These are phyloP conservation scores for Lathyrus oleraceus DNA, from an alignment of 306 rosid genomes.

Conservation along the genomic window DNA sequence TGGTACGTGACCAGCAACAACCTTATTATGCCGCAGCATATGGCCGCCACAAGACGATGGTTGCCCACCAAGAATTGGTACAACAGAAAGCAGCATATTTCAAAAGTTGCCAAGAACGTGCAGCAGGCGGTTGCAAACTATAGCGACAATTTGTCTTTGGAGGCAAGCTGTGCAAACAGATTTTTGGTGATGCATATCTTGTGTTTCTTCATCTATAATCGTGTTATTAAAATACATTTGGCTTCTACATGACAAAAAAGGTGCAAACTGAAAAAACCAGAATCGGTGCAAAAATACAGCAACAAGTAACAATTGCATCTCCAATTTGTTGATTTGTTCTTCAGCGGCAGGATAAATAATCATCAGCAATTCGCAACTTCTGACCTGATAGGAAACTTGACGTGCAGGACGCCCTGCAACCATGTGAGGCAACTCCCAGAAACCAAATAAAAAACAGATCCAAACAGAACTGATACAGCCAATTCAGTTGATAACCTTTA, in stretches of 20 bases:
- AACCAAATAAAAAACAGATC: not conserved
- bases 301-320: not conserved
- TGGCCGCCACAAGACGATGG: too few species aligned
- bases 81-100: too few species aligned
- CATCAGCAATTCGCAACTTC: not conserved
- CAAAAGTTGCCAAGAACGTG: not conserved
- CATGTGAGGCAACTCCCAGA: not conserved
- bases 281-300: not conserved
- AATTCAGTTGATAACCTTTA: not conserved
- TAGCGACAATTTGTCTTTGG: not conserved
- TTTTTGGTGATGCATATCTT: not conserved
- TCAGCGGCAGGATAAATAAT: not conserved
- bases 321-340: not conserved
- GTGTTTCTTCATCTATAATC: not conserved
- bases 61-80: too few species aligned
- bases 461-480: not conserved
- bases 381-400: not conserved
- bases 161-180: not conserved
- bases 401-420: not conserved
- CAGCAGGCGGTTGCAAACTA: not conserved
- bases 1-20: too few species aligned
- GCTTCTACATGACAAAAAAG: not conserved
- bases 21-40: too few species aligned
- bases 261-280: not conserved
- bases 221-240: not conserved